phyloP scores from a whole-genome alignment of 2,329 filamentous ascomycete species.

The Penicillium sp. region DNA sequence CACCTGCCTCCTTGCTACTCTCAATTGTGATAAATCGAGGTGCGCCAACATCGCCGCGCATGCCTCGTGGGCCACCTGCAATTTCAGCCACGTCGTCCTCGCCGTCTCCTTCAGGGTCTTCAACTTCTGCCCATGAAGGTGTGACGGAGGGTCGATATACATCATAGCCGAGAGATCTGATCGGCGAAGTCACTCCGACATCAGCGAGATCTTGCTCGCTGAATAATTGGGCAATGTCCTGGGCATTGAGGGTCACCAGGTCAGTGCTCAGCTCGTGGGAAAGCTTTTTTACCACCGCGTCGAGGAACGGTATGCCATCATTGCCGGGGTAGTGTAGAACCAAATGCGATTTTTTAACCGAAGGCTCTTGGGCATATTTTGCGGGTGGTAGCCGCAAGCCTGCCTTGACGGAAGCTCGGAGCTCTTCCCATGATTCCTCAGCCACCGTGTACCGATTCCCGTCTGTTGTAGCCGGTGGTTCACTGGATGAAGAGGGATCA shows the following conservation, averaged over 20 bases:
- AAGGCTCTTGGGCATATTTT: slow-evolving; percentile 47
- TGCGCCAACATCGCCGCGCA: slow-evolving; percentile 20
- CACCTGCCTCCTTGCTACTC: slow-evolving; percentile 30
- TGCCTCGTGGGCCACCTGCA: slow-evolving; percentile 17
- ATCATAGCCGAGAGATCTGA: slow-evolving; percentile 54
- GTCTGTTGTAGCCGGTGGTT: slow-evolving; percentile 17
- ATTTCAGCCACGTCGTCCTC: slow-evolving; percentile 41
- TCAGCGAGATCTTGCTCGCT: slow-evolving; percentile 44
- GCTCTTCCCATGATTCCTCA: slow-evolving; percentile 48
- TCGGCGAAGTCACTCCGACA: slow-evolving; percentile 33
- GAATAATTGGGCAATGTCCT: slow-evolving; percentile 48
- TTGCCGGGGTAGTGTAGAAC: slow-evolving; percentile 60
- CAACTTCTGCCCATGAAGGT: slow-evolving; percentile 35
- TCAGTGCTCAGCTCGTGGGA: slow-evolving; percentile 56
- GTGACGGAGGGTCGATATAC: slow-evolving; percentile 45
- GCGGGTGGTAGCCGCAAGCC: slow-evolving; percentile 47
- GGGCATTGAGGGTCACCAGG: slow-evolving; percentile 45
- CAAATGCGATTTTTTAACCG: slow-evolving; percentile 55
- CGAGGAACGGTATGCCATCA: slow-evolving; percentile 55
- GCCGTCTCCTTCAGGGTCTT: slow-evolving; percentile 50
- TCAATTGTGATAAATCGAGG: slow-evolving; percentile 39
- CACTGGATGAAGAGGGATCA: slow-evolving; percentile 21
- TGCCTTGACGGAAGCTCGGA: slow-evolving; percentile 52
- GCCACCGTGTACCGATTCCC: slow-evolving; percentile 40
- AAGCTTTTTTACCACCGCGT: slow-evolving; percentile 62